Percentiles rank a stretch among this genome's conserved stretches.
Evolutionary conservation across 2,329 filamentous ascomycete species (phyloP).

Genomic region (Knufia fluminis): DNA sequence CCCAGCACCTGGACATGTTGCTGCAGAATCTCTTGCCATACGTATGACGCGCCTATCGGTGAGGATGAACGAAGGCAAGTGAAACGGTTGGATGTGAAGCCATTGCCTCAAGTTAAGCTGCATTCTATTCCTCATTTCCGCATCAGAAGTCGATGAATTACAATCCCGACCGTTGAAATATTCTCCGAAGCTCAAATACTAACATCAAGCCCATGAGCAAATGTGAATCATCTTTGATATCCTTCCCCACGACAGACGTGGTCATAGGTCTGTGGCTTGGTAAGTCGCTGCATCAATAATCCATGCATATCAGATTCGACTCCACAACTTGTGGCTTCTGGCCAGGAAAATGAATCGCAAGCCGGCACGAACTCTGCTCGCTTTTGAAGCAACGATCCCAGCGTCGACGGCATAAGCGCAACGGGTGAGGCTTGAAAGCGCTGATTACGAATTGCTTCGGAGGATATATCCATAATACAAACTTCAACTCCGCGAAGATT

Average conservation of each 20-base stretch:
- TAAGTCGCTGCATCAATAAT: background rate
- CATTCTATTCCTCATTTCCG: background rate
- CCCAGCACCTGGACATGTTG: background rate
- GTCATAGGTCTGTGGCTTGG: background rate
- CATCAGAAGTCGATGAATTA: background rate
- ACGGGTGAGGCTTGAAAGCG: background rate
- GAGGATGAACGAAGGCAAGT: background rate
- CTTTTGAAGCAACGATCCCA: background rate
- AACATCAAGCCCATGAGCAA: background rate
- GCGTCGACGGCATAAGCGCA: background rate
- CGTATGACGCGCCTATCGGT: conserved; percentile 1
- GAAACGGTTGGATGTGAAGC: background rate
- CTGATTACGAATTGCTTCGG: background rate
- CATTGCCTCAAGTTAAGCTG: background rate
- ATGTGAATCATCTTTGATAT: background rate
- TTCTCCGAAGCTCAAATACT: background rate
- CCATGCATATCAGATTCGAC: conserved; percentile 4
- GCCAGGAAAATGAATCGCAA: background rate
- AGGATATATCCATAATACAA: background rate
- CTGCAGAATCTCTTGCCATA: background rate
- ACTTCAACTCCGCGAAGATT: background rate
- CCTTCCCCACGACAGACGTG: background rate
- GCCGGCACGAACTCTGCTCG: background rate
- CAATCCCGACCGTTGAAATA: background rate
- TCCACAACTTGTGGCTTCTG: conserved; percentile 1